phyloP scores from a whole-genome alignment of 192 early-diverging fungal species.

The Rhizoclosmatium sp. region DNA sequence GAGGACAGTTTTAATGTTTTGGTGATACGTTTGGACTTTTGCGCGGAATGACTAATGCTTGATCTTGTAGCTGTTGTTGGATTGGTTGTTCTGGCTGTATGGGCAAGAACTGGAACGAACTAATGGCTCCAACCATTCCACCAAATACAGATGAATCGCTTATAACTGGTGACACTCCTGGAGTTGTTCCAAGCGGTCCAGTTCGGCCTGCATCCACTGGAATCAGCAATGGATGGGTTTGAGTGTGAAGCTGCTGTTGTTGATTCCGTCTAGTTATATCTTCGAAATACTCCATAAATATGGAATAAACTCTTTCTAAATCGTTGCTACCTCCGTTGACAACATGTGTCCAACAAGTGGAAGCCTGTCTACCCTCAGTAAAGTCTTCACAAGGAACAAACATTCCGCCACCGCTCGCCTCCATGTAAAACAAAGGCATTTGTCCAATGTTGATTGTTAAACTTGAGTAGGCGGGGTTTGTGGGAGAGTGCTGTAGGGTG shows the following conservation, averaged over 20 bases:
- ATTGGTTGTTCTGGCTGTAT: no score
- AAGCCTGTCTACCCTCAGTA: slow-evolving; percentile 42
- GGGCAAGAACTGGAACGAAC: no score
- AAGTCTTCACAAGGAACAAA: slow-evolving; percentile 47
- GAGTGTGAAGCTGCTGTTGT: slow-evolving; percentile 7
- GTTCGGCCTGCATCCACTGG: neutral
- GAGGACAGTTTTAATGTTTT: no score
- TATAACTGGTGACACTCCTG: neutral
- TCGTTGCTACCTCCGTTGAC: slow-evolving; percentile 27
- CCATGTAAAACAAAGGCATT: slow-evolving; percentile 35
- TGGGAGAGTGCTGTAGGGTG: slow-evolving; percentile 32
- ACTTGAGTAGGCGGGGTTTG: slow-evolving; percentile 6
- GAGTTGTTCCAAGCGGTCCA: neutral
- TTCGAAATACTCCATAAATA: slow-evolving; percentile 26
- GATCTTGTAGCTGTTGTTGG: no score
- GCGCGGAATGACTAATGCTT: no score
- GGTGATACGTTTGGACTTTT: no score
- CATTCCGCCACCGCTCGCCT: neutral
- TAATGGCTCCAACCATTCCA: no score
- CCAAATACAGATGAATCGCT: no score
- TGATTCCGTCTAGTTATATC: neutral
- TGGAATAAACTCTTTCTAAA: slow-evolving; percentile 15
- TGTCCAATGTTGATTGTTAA: slow-evolving; percentile 25
- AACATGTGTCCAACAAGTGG: slow-evolving; percentile 35
- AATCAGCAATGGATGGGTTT: neutral